Base-by-base conservation (phyloP, 768 basidiomycete species). In the Coprinellus aureogranulatus region DNA sequence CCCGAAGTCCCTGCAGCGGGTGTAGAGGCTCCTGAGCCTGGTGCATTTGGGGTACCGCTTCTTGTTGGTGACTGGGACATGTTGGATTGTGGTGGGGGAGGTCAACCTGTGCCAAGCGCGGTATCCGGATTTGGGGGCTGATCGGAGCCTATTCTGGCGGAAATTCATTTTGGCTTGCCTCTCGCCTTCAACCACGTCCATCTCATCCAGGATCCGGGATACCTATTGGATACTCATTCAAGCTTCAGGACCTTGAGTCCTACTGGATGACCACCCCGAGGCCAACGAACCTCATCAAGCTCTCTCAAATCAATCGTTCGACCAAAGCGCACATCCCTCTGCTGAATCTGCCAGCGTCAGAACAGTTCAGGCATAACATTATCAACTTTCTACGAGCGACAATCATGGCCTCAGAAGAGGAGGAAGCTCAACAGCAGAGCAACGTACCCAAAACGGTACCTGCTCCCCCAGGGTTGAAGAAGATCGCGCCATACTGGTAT, bases 401-500 rank as follows among this genome's bases (percentile, higher is more conserved):
- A 26, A 31, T 69, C 46, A 84, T 85, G 82, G 41, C 14, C 8
- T 18, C 41, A 6, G 41, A 65, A 75, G 3, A 74, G 75, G 54
- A 52, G 23, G n/a, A 39, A 8, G 27, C n/a, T 20, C 18, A 39
- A 52, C 26, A 30, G 31, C 12, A 27, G 30, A 22, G 34, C 23
- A 34, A 18, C 28, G 6, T 52, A 9, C 26, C 28, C 5, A 16
- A 16, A 12, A 20, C 4, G 50, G 50, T 52, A 11, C 51, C 56
- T 30, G 56, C 67, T 37, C 60, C 67, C 31, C 67, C 69, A 3
- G 87, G 86, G 11, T 76, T 97, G 58, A 88, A 89, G 68, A 92
- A 93, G 69, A 81, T 89, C 52, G 75, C 87, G 41, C 90, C 94
- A 0, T 96, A 96, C 68, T 97, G 93, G 92, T 90, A 92, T 69